Evolutionary conservation across 257 asterid genomes (phyloP).

Genomic region (Pogostemon cablin): DNA sequence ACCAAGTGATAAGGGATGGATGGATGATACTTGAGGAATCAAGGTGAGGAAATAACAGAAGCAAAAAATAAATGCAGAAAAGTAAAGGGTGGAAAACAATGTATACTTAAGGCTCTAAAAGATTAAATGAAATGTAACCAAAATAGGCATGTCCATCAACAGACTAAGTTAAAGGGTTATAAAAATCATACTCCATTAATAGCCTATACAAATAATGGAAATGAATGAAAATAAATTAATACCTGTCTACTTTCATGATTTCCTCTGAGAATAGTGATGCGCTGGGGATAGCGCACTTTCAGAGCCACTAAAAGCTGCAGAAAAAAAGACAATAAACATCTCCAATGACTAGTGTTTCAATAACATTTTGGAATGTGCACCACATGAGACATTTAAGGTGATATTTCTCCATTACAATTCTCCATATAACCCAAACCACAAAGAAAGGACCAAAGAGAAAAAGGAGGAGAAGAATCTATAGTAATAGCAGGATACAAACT

Average conservation of each 20-base stretch:
- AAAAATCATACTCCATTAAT: not conserved
- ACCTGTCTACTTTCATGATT: conserved; percentile 91
- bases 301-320: conserved; percentile 81
- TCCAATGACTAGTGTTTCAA: conserved; percentile 11
- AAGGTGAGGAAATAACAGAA: conserved; percentile 14
- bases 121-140: not conserved
- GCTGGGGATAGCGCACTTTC: conserved; percentile 77
- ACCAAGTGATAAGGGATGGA: not conserved
- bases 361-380: conserved; percentile 17
- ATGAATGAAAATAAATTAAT: not conserved
- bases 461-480: not conserved
- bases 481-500: not conserved
- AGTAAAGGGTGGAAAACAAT: not conserved
- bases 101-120: not conserved
- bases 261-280: conserved; percentile 82
- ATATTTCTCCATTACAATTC: not conserved
- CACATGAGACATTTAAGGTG: not conserved
- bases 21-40: not conserved
- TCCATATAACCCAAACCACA: not conserved
- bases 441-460: not conserved
- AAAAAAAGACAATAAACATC: conserved; percentile 33
- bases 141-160: conserved; percentile 2
- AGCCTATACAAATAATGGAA: not conserved
- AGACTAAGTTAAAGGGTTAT: not conserved
- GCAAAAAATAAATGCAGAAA: not conserved